Percentiles rank a stretch among this genome's conserved stretches.
Evolutionary conservation across 208 protist genomes (phyloP).

Genomic region (Trypanosomatidae sp.): DNA sequence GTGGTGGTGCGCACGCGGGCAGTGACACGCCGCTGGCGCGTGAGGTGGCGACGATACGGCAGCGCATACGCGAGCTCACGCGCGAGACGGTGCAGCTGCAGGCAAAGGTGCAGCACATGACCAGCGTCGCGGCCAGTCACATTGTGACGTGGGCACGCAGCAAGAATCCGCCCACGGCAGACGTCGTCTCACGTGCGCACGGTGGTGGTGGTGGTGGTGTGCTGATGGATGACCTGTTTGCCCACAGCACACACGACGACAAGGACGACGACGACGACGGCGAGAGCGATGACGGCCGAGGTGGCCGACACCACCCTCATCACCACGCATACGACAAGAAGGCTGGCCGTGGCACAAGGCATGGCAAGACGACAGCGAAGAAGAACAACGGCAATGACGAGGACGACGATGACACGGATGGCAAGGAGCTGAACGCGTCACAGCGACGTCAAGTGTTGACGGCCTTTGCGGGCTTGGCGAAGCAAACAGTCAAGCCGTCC

Average conservation of each 20-base stretch:
- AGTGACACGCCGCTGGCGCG: constrained; percentile 23
- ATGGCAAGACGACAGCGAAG: no score
- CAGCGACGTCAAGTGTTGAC: constrained; percentile 36
- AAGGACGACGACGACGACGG: constrained; percentile 4
- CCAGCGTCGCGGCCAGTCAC: constrained; percentile 26
- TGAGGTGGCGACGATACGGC: no score
- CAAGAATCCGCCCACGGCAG: constrained; percentile 59
- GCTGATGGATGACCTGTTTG: constrained; percentile 20
- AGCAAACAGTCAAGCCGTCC: neutral
- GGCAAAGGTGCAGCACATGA: constrained; percentile 56
- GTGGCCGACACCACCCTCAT: no score
- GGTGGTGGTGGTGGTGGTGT: no score
- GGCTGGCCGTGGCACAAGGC: no score
- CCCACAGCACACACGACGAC: neutral
- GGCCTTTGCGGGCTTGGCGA: constrained; percentile 17
- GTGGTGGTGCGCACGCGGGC: neutral
- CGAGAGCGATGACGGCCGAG: no score
- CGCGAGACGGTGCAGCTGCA: no score
- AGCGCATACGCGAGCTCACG: no score
- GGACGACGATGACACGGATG: no score
- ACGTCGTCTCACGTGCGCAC: constrained; percentile 1
- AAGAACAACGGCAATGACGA: constrained; percentile 12
- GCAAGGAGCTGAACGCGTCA: no score
- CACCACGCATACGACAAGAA: no score
- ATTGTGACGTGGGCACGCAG: constrained; percentile 63